Base-by-base conservation (phyloP, 225 moss, liverwort and hornwort genomes). In the Takakia lepidozioides region DNA sequence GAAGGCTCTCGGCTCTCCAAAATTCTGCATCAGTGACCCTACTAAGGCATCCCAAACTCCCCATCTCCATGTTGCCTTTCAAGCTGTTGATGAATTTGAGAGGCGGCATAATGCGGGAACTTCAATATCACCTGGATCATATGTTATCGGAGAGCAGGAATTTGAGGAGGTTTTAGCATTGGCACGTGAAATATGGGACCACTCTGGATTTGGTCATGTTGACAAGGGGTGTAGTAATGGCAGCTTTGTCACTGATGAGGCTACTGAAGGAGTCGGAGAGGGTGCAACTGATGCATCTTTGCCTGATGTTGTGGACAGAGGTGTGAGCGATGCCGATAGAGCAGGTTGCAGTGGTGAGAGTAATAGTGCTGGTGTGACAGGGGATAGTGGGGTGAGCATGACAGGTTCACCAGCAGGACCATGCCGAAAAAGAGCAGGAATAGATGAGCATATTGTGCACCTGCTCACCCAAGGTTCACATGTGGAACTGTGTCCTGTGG, bases 51-150 rank as follows among this genome's bases (percentile, higher is more conserved):
- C 70, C 19, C 69, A 75, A 54, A 60, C 71, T 32, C 61, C 75
- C 24, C 80, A 82, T 35, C 57, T 89, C 22, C 93, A 95, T 52
- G 80, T 82, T 43, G 89, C 86, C 27, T 95, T 95, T 57, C 84
- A 89, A 64, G 93, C 93, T 3, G 46, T 89, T 26, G 88, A 86
- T 58, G 93, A 95, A 48, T 95, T 67, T 48, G 86, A 86, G 71
- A 74, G 84, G 48, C 76, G 80, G 44, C 81, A 61, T 46, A 23
- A 43, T 32, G 69, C 39, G 43, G 13, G 49, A 3, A 57, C 66
- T 40, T 55, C 71, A 27, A 65, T 75, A 19, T 63, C 67, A 21
- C 47, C 60, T 13, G 57, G 63, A 29, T 61, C 64, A 35, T 48
- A 47, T 45, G 44, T 47, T 35, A 62, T 95, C 4, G 69, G 64